These are phyloP conservation scores for Magnusiomyces paraingens DNA, from an alignment of 1,139 yeast species.

Conservation along the genomic window DNA sequence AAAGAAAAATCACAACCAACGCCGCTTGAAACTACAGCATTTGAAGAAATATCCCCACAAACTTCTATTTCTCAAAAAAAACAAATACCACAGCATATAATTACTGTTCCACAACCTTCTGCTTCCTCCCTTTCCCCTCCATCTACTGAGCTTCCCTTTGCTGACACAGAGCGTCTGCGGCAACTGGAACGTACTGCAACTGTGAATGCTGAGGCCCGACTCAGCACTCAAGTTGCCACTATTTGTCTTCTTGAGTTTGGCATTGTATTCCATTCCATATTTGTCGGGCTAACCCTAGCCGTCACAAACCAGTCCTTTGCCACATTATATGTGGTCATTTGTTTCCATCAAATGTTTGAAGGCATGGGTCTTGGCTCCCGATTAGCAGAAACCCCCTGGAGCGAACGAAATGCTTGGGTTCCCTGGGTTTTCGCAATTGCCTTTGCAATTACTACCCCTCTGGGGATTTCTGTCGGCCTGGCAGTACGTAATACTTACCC, in stretches of 20 bases:
- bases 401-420: constrained; percentile 38
- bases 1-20: no score
- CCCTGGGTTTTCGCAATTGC: constrained; percentile 55
- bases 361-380: constrained; percentile 84
- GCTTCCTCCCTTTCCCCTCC: no score
- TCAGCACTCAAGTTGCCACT: constrained; percentile 33
- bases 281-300: constrained; percentile 59
- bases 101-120: no score
- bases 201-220: constrained; percentile 1
- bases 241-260: constrained; percentile 62
- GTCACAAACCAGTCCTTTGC: constrained; percentile 58
- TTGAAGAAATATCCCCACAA: no score
- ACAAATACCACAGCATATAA: no score
- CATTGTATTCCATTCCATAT: constrained; percentile 62
- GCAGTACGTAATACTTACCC: constrained; percentile 68
- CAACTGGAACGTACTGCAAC: constrained; percentile 4
- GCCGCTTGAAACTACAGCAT: no score
- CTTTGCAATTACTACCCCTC: constrained; percentile 66
- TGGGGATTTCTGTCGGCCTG: constrained; percentile 74
- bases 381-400: constrained; percentile 52
- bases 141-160: not conserved
- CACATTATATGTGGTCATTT: constrained; percentile 62
- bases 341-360: constrained; percentile 76
- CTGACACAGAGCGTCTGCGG: not conserved
- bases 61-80: no score